phyloP scores from a whole-genome alignment of 768 basidiomycete species.

The Fomitopsis serialis region DNA sequence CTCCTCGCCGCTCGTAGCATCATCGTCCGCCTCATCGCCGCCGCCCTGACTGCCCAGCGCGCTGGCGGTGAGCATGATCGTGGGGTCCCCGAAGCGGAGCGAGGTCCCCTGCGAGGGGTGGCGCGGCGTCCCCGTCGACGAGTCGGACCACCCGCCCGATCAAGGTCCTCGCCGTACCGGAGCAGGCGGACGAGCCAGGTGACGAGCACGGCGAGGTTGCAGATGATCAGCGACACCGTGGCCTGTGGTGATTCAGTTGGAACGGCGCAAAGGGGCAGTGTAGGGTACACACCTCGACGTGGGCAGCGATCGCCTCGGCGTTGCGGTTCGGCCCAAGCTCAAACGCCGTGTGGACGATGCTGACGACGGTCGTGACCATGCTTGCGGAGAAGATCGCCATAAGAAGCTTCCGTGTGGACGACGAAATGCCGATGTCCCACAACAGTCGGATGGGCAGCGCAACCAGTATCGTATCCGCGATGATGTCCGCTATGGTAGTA shows the following conservation, averaged over 20 bases:
- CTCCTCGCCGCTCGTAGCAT: background rate
- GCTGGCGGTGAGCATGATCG: constrained; percentile 7
- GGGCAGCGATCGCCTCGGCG: constrained; percentile 9
- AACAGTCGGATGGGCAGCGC: constrained; percentile 9
- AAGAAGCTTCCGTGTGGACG: constrained; percentile 4
- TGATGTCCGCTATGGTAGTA: constrained; percentile 11
- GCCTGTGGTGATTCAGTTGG: background rate
- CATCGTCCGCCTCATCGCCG: background rate
- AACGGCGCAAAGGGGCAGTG: no score
- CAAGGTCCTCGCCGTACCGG: constrained; percentile 8
- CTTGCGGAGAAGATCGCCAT: constrained; percentile 13
- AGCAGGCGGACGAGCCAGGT: constrained; percentile 11
- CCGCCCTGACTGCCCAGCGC: background rate
- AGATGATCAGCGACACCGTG: constrained; percentile 8
- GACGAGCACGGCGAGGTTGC: constrained; percentile 16
- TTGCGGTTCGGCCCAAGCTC: constrained; percentile 11
- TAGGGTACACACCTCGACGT: constrained; percentile 7
- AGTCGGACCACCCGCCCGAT: background rate
- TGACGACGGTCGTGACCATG: constrained; percentile 13
- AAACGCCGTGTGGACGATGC: constrained; percentile 12
- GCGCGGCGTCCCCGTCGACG: background rate
- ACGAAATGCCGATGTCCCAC: constrained; percentile 5
- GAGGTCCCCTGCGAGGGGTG: constrained; percentile 2
- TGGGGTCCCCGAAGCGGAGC: constrained; percentile 8
- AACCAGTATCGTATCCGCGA: constrained; percentile 12